Conservation (phyloP, 2,329 filamentous ascomycete species). For the Trichocomaceae sp. region DNA sequence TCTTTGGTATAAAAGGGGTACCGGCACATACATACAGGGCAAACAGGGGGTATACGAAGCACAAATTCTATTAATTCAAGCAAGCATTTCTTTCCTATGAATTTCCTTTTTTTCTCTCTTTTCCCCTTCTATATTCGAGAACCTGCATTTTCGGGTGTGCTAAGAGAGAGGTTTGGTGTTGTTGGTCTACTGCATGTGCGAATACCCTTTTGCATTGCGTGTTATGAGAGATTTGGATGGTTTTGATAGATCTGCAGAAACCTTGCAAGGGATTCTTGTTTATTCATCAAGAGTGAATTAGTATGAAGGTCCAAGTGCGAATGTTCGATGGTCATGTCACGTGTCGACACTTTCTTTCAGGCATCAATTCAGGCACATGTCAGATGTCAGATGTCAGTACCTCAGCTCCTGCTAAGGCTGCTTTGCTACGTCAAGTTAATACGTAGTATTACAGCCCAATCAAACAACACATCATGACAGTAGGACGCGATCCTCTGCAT, state of each 20-base stretch:
- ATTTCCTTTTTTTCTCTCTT: background rate
- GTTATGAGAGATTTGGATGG: background rate
- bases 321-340: too few relatives aligned
- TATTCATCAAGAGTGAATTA: too few relatives aligned
- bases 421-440: too few relatives aligned
- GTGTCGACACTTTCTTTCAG: background rate
- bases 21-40: conserved; percentile 4
- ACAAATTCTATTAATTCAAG: background rate
- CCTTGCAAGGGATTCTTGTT: background rate
- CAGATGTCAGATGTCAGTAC: background rate
- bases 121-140: background rate
- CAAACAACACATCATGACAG: too few relatives aligned
- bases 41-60: background rate
- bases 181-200: background rate
- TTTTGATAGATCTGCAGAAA: background rate
- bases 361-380: background rate
- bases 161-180: background rate
- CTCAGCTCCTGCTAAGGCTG: too few relatives aligned
- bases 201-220: background rate
- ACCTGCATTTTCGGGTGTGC: background rate
- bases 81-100: background rate
- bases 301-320: background rate
- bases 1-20: background rate
- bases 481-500: too few relatives aligned
- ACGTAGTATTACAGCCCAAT: too few relatives aligned